phyloP scores from a whole-genome alignment of 768 basidiomycete genomes.

The Mycena rosella region DNA sequence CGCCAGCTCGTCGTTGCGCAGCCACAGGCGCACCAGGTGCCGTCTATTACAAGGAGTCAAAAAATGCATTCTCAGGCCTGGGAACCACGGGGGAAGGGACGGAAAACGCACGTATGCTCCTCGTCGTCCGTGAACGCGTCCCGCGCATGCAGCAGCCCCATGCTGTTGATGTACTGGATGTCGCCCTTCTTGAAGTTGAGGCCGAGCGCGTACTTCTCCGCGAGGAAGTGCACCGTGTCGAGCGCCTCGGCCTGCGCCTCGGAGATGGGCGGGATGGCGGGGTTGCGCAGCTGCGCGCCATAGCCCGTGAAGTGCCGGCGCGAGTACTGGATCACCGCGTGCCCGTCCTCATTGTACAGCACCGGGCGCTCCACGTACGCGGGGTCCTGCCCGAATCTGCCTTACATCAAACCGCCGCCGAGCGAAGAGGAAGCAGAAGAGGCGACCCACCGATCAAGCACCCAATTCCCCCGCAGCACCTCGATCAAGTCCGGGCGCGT shows the following conservation, averaged over 20 bases:
- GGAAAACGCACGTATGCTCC: slow-evolving; percentile 54
- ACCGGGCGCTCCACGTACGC: slow-evolving; percentile 54
- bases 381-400: slow-evolving; percentile 54
- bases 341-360: slow-evolving; percentile 54
- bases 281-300: slow-evolving; percentile 48
- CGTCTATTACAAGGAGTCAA: slow-evolving; percentile 51
- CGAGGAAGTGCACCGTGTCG: slow-evolving; percentile 59
- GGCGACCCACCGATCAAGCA: slow-evolving; percentile 52
- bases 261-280: slow-evolving; percentile 59
- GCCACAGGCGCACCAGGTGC: slow-evolving; percentile 60
- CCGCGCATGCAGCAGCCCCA: slow-evolving; percentile 58
- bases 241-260: slow-evolving; percentile 65
- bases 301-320: slow-evolving; percentile 61
- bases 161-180: slow-evolving; percentile 63
- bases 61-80: slow-evolving; percentile 23
- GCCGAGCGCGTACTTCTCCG: slow-evolving; percentile 56
- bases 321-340: slow-evolving; percentile 60
- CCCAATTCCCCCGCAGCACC: slow-evolving; percentile 57
- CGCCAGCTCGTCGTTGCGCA: slow-evolving; percentile 60
- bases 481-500: slow-evolving; percentile 59
- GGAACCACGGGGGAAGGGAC: not conserved
- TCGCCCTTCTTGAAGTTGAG: slow-evolving; percentile 64
- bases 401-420: too few species aligned
- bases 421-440: too few species aligned
- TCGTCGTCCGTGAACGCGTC: slow-evolving; percentile 58